Conservation (phyloP, 495 filamentous ascomycete genomes). For the Cercophora samala region DNA sequence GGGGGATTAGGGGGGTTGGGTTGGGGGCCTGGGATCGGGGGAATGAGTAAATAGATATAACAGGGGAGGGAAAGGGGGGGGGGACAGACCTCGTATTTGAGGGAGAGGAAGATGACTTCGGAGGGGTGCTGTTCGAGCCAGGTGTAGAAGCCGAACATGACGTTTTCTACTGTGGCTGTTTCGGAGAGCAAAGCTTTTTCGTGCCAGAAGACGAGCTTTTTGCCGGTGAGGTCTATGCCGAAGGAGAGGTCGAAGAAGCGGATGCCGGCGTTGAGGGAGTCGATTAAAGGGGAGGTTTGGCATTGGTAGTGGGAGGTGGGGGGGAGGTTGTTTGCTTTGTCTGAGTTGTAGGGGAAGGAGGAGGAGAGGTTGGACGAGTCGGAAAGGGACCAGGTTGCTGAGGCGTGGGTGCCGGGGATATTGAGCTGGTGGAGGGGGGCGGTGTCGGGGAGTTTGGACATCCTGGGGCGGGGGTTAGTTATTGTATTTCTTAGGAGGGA, state of each 20-base stretch:
- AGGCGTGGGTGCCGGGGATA: neutral
- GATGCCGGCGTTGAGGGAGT: neutral
- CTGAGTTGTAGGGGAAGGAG: neutral
- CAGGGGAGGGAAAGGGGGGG: too few species aligned
- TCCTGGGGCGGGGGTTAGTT: neutral
- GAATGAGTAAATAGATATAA: too few species aligned
- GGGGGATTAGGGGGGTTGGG: too few species aligned
- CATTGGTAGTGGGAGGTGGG: neutral
- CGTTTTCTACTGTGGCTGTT: constrained; percentile 43
- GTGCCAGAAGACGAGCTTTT: constrained; percentile 36
- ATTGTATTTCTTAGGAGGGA: neutral
- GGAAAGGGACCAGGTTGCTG: neutral
- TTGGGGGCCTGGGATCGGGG: too few species aligned
- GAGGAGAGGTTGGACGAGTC: too few species aligned
- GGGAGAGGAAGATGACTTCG: neutral
- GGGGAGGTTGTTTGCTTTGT: neutral
- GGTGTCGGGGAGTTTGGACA: neutral
- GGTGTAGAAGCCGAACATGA: constrained; percentile 48
- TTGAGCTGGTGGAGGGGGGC: neutral
- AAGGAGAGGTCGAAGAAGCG: neutral
- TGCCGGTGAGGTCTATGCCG: neutral
- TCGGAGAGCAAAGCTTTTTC: constrained; percentile 45
- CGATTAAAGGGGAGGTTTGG: neutral
- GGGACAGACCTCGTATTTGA: neutral
- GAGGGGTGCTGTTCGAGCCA: constrained; percentile 57